These are phyloP conservation scores for Xanthoconium separans DNA, from an alignment of 1,284 basidiomycete genomes.

Conservation along the genomic window DNA sequence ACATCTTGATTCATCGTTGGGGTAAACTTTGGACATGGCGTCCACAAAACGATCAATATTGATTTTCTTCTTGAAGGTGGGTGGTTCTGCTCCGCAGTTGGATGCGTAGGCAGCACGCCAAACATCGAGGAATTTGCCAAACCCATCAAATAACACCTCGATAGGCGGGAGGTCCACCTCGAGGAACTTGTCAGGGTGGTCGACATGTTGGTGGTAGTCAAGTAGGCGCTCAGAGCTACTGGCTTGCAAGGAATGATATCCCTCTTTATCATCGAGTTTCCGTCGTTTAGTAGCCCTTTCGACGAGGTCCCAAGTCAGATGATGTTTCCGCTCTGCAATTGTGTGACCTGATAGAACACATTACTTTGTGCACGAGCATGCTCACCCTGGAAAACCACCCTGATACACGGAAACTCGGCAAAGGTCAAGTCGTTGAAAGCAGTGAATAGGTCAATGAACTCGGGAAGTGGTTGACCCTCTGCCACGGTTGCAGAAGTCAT, in stretches of 20 bases:
- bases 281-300: background rate
- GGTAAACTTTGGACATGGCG: background rate
- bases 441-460: background rate
- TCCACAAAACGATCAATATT: background rate
- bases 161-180: background rate
- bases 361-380: background rate
- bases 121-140: background rate
- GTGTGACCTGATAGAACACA: background rate
- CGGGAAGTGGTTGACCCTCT: background rate
- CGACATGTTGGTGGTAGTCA: background rate
- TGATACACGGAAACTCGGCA: background rate
- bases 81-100: background rate
- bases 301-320: background rate
- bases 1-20: background rate
- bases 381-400: background rate
- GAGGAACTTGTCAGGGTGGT: background rate
- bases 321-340: background rate
- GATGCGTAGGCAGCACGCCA: background rate
- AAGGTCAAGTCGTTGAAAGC: background rate
- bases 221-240: background rate
- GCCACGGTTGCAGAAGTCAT: background rate
- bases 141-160: background rate
- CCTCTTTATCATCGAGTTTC: background rate
- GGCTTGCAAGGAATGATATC: background rate
- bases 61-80: background rate